Evolutionary conservation across 2,329 filamentous ascomycete genomes (phyloP), one percentile per base, ranked within the genome.

Genomic region (Macrophomina tecta): DNA sequence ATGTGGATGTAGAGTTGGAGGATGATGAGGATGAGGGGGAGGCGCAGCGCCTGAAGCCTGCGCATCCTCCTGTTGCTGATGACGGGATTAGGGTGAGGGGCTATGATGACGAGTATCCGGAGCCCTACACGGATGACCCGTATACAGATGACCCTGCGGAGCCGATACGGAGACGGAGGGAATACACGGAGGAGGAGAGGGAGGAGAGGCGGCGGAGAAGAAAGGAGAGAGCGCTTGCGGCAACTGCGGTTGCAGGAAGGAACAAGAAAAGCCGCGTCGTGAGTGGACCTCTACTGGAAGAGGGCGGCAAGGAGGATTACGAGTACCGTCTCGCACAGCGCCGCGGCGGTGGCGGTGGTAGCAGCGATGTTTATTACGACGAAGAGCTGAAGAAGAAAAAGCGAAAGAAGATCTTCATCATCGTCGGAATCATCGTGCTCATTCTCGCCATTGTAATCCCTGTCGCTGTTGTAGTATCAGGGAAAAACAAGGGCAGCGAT

Each of bases 371-470:
- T 28, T 75, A 78, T 28, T 79, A 80, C 61, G 79, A 81, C 63
- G 77, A 80, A 36, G 73, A 76, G 46, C 74, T 73, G 38, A 71
- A 68, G 71, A 70, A 77, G 75, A 77, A 82, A 77, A 72, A 76
- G 71, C 78, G 67, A n/a, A 89, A 90, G 78, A 87, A 86, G 72
- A 84, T 88, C 70, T 86, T 87, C 89, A 78, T 83, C 16, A 78
- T 79, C 40, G 76, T 78, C 0, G 77, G 76, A 9, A 65, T 77
- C 1, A 67, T 82, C 3, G 66, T 84, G 4, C 68, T 83, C 1
- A 67, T 83, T 16, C 74, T 84, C 7, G 78, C 77, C 11, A 82
- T 84, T 67, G 78, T 80, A 56, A 82, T 85, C 46, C 80, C 81
- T 0, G 81, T 83, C 2, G 83, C 77, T 8, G 77, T 84, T 0